Conservation (phyloP, 306 rosid species). For the Cajanus cajan region DNA sequence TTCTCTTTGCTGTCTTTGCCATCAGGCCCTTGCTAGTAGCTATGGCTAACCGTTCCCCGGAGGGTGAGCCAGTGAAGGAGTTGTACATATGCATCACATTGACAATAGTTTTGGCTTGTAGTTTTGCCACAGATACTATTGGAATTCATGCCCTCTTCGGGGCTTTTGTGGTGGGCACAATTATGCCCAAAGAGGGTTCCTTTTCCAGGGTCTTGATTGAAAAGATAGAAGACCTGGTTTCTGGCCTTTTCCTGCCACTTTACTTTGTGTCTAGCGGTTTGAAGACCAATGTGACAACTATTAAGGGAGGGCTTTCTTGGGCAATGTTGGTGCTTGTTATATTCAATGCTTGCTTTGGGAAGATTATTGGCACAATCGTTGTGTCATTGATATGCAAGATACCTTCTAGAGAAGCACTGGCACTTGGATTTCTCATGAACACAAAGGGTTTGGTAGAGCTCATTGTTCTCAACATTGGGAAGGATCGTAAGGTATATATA, state of each 20-base stretch:
- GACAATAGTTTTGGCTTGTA: constrained; percentile 55
- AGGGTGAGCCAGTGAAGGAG: constrained; percentile 79
- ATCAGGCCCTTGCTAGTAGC: constrained; percentile 41
- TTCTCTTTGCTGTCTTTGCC: constrained; percentile 35
- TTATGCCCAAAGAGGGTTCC: constrained; percentile 71
- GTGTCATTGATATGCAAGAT: constrained; percentile 42
- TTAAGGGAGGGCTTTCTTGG: constrained; percentile 65
- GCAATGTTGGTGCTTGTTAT: constrained; percentile 53
- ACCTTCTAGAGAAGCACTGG: constrained; percentile 57
- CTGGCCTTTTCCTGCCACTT: constrained; percentile 61
- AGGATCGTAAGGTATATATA: constrained; percentile 60
- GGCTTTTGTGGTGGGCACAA: constrained; percentile 61
- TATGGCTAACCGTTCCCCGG: constrained; percentile 57
- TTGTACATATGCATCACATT: constrained; percentile 56
- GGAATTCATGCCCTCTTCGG: constrained; percentile 82
- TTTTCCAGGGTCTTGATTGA: constrained; percentile 65
- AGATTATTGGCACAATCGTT: constrained; percentile 54
- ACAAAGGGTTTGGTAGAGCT: constrained; percentile 81
- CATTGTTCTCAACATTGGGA: constrained; percentile 81
- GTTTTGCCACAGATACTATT: constrained; percentile 61
- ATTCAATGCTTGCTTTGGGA: constrained; percentile 68
- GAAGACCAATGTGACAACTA: constrained; percentile 69
- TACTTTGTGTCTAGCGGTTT: constrained; percentile 74
- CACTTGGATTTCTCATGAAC: constrained; percentile 80
- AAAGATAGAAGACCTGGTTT: constrained; percentile 65